Base-by-base conservation (phyloP, 176 grass and related monocot genomes). In the Puya raimondii region DNA sequence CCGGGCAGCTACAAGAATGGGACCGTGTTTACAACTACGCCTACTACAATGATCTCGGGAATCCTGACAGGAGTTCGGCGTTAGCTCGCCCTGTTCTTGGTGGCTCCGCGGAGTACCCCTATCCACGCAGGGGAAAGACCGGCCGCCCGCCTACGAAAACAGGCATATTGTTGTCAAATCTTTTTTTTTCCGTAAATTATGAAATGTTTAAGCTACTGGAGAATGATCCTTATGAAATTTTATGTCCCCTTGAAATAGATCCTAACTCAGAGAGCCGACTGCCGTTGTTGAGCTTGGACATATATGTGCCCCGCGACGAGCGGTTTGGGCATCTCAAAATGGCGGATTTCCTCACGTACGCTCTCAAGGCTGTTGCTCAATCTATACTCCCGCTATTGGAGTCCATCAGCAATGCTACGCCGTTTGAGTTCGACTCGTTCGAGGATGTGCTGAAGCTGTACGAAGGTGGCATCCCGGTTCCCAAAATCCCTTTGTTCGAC, bases 231-330 rank as follows among this genome's bases (percentile, higher is more conserved):
- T 49, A 52, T 27, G 33, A 65, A 9, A 15, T 72, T 12, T 23
- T 47, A 47, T 33, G 20, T 52, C n/a, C 52, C 25, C 12, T 49
- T 29, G 20, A 57, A 63, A 78, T 76, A 88, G 89, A 88, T 78
- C 75, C 78, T 4, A 85, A 61, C 23, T 74, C 79, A 0, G 89
- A 91, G 73, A 91, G 85, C 72, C 78, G 82, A 66, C 70, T 80
- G 66, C 69, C 78, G 21, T 58, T 75, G 56, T 9, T 85, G 25
- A 53, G 64, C 68, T 42, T 74, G 70, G 74, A 80, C 7, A 93
- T 88, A 47, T 93, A 93, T 25, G 78, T 93, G 23, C 86, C 90
- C 0, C 74, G 86, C 9, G 90, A 93, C 11, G 90, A 93, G 78
- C 83, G 83, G 4, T 93, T 93, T 20, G 90, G 78, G 0, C 72